phyloP scores from a whole-genome alignment of 495 filamentous ascomycete genomes.

The Penicillium malachiteum region DNA sequence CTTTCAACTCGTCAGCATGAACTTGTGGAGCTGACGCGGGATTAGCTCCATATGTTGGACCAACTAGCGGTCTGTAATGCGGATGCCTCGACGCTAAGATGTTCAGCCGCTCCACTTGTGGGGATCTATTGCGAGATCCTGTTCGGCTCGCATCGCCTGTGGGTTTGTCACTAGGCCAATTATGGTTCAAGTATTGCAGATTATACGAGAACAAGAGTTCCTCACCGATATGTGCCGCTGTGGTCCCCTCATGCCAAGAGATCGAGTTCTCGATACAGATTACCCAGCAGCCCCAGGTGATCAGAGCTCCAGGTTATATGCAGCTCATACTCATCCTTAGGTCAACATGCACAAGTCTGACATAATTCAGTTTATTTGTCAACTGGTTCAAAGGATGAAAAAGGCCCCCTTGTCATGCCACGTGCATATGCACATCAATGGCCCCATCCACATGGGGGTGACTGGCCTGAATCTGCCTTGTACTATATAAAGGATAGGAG shows the following conservation, averaged over 20 bases:
- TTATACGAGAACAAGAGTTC: constrained; percentile 5
- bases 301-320: background rate
- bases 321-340: no score
- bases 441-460: no score
- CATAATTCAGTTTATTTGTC: no score
- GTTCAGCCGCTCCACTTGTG: constrained; percentile 7
- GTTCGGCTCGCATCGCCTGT: constrained; percentile 10
- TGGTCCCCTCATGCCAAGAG: background rate
- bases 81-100: constrained; percentile 3
- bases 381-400: no score
- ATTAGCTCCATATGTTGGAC: background rate
- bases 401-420: no score
- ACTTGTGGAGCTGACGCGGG: constrained; percentile 5
- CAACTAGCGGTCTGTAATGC: constrained; percentile 1
- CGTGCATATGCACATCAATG: no score
- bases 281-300: background rate
- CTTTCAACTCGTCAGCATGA: constrained; percentile 5
- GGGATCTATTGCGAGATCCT: constrained; percentile 1
- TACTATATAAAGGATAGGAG: no score
- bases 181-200: background rate
- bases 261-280: background rate
- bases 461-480: no score
- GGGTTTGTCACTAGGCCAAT: constrained; percentile 5
- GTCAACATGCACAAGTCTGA: no score
- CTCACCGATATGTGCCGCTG: background rate